Conservation (phyloP, 192 early-diverging fungal genomes). For the Linnemannia hyalina region DNA sequence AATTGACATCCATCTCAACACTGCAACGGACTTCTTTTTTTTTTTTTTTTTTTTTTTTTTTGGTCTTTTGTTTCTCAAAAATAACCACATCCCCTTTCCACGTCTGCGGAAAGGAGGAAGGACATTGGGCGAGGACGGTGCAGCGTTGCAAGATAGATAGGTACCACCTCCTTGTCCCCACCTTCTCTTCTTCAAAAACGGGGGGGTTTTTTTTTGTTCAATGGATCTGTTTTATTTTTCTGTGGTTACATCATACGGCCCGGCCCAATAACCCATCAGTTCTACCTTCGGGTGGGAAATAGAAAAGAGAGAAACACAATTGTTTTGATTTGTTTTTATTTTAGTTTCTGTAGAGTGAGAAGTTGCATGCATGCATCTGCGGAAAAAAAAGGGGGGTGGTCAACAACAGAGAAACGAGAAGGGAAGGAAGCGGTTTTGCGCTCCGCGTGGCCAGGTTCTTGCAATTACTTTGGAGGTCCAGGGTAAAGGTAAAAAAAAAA, state of each 20-base stretch:
- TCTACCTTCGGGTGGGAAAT: too few species aligned
- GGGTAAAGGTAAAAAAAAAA: too few species aligned
- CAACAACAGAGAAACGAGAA: background rate
- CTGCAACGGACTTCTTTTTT: background rate
- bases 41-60: background rate
- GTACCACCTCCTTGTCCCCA: too few species aligned
- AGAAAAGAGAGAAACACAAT: background rate
- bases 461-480: background rate
- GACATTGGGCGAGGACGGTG: too few species aligned
- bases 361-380: background rate
- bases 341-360: background rate
- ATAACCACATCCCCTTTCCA: too few species aligned
- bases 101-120: too few species aligned
- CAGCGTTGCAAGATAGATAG: too few species aligned
- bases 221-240: background rate
- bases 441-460: background rate
- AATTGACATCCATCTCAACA: too few species aligned
- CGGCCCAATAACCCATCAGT: too few species aligned
- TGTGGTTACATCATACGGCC: background rate
- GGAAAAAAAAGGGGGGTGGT: background rate
- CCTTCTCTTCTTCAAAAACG: background rate
- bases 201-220: background rate
- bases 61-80: too few species aligned
- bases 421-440: background rate
- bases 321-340: background rate